A percentile compares a stretch with the other conserved stretches of the same genome.
Conservation (phyloP, 768 basidiomycete species). For the Russula earlei region DNA sequence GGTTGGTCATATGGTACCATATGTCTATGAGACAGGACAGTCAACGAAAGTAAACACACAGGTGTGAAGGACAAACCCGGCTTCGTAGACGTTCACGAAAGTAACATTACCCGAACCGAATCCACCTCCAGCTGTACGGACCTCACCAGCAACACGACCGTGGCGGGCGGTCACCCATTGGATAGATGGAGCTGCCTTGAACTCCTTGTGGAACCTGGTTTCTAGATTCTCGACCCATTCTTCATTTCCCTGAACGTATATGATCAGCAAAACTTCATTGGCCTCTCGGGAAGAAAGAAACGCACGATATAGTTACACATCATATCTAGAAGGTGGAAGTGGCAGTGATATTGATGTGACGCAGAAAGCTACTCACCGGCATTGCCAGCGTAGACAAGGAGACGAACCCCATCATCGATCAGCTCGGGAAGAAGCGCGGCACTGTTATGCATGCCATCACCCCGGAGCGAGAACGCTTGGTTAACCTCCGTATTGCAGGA, state of each 20-base stretch:
- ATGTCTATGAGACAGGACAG: conserved; percentile 38
- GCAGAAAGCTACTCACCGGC: conserved; percentile 37
- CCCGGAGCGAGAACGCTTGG: conserved; percentile 68
- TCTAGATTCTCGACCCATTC: conserved; percentile 62
- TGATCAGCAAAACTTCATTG: not conserved
- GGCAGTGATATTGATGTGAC: not conserved
- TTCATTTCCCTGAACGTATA: conserved; percentile 53
- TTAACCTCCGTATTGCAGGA: conserved; percentile 78
- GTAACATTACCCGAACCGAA: conserved; percentile 76
- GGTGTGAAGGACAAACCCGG: conserved; percentile 49
- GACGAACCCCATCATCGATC: conserved; percentile 69
- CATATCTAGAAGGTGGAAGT: conserved; percentile 33
- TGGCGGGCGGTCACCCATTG: conserved; percentile 49
- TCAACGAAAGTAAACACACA: not conserved
- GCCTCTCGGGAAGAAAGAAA: conserved; percentile 1
- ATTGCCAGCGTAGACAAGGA: conserved; percentile 86
- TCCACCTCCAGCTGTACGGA: conserved; percentile 61
- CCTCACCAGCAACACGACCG: conserved; percentile 54
- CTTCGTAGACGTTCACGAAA: conserved; percentile 67
- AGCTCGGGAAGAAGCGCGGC: conserved; percentile 71
- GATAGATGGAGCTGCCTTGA: conserved; percentile 36
- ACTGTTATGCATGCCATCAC: conserved; percentile 81
- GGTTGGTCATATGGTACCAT: conserved; percentile 91
- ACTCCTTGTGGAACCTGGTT: conserved; percentile 53
- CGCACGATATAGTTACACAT: conserved; percentile 80